Conservation (phyloP, 2,329 filamentous ascomycete species). For the Coniella lustricola region DNA sequence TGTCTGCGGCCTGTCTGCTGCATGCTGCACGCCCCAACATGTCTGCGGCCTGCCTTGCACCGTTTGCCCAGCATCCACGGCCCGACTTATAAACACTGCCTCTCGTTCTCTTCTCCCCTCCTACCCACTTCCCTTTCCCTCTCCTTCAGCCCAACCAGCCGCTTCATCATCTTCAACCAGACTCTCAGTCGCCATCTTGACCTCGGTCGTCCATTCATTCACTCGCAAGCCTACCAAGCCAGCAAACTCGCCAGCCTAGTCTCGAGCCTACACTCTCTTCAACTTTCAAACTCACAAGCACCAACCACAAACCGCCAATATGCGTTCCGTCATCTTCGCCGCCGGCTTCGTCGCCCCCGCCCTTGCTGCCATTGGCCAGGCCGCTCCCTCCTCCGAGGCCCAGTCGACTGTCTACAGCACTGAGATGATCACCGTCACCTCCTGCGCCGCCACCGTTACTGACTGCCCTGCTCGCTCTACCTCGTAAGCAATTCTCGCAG, state of each 20-base stretch:
- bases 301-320: constrained; percentile 38
- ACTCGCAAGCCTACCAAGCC: constrained; percentile 15
- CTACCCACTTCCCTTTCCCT: constrained; percentile 19
- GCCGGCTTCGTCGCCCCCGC: constrained; percentile 43
- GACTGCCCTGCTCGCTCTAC: constrained; percentile 38
- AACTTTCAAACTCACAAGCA: constrained; percentile 16
- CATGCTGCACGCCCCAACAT: no score
- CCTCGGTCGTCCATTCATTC: constrained; percentile 37
- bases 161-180: constrained; percentile 20
- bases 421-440: constrained; percentile 54
- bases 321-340: constrained; percentile 49
- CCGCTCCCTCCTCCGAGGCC: constrained; percentile 5
- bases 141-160: constrained; percentile 28
- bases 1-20: no score
- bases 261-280: constrained; percentile 25
- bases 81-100: constrained; percentile 28
- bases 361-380: constrained; percentile 25
- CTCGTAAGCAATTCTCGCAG: constrained; percentile 23
- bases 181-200: constrained; percentile 27
- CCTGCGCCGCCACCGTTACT: constrained; percentile 46
- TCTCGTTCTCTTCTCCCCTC: constrained; percentile 16
- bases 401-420: constrained; percentile 48
- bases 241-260: constrained; percentile 19
- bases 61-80: constrained; percentile 1
- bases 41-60: background rate